These are phyloP conservation scores for Lasiodiplodia gonubiensis DNA, from an alignment of 2,329 filamentous ascomycete genomes.

Conservation along the genomic window DNA sequence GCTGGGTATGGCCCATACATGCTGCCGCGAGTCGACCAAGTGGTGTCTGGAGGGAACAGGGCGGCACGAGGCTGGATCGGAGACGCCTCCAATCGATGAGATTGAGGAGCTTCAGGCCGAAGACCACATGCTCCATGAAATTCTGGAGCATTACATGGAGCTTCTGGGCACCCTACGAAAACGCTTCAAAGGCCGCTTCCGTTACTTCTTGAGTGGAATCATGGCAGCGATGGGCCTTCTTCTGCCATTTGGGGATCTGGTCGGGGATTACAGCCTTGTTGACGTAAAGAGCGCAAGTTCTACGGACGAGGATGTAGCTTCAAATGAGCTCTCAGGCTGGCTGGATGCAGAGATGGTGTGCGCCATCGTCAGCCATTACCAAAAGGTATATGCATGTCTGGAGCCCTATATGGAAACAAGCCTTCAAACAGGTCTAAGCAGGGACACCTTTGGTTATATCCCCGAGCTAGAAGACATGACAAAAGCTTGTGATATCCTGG, in stretches of 20 bases:
- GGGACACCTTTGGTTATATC: neutral
- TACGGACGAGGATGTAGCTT: no score
- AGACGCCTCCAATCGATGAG: neutral
- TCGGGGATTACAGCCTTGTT: no score
- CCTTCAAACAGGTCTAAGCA: neutral
- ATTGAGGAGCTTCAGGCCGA: neutral
- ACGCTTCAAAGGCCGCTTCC: neutral
- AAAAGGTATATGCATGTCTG: neutral
- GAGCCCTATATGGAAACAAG: neutral
- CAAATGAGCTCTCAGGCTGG: no score
- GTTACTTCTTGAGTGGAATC: neutral
- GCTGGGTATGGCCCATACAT: neutral
- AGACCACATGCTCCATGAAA: rapidly evolving
- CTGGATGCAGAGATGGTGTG: neutral
- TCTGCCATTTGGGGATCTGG: neutral
- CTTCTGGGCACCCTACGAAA: neutral
- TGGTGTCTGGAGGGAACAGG: no score
- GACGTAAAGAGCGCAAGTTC: no score
- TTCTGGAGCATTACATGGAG: neutral
- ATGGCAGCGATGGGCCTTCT: neutral
- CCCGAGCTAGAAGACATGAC: neutral
- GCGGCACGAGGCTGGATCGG: neutral
- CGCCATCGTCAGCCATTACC: neutral
- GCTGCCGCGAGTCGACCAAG: neutral
- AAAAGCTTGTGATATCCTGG: neutral